Evolutionary conservation across 306 rosid species (phyloP), one percentile per base, ranked within the genome.

Genomic region (Prunus mira): DNA sequence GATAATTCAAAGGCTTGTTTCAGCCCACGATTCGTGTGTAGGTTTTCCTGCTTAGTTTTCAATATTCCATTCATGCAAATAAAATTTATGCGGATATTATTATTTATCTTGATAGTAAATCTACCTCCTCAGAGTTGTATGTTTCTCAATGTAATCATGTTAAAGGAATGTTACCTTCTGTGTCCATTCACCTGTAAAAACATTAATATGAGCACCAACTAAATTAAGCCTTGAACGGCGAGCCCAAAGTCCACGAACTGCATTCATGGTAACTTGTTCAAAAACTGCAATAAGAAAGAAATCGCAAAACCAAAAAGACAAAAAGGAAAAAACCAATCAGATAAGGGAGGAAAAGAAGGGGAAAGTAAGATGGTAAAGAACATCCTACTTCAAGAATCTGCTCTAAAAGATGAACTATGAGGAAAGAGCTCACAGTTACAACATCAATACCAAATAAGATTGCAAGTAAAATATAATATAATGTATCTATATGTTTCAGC

Each of bases 131-230:
- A 67, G 25, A 70, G 56, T 43, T 45, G 32, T 15, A 52, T 51
- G 13, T 55, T 55, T 65, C 22, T 25, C 25, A 66, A 43, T n/a
- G 22, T 65, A 65, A 73, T 77, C 72, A 65, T 57, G 64, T 65
- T 20, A 81, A 54, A 70, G 56, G 78, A 77, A 77, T 74, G 71
- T 84, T 92, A 95, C 98, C 98, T 95, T 95, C 78, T 95, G 98
- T 74, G 98, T 95, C 97, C 97, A 95, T 90, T 95, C 97, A 86
- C 98, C 98, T 43, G 98, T 90, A 89, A 95, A 95, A 77, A 95
- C 97, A 86, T 95, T 92, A 75, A 95, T 90, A 80, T 95, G 98
- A 73, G 98, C 98, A 82, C 98, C 98, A 78, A 95, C 96, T 85
- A 95, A 80, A 84, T 95, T 90, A 72, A 95, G 93, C 89, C 82